Percentiles rank a stretch among this genome's conserved stretches.
Conservation (phyloP, 306 rosid genomes). For the Mimosa pudica region DNA sequence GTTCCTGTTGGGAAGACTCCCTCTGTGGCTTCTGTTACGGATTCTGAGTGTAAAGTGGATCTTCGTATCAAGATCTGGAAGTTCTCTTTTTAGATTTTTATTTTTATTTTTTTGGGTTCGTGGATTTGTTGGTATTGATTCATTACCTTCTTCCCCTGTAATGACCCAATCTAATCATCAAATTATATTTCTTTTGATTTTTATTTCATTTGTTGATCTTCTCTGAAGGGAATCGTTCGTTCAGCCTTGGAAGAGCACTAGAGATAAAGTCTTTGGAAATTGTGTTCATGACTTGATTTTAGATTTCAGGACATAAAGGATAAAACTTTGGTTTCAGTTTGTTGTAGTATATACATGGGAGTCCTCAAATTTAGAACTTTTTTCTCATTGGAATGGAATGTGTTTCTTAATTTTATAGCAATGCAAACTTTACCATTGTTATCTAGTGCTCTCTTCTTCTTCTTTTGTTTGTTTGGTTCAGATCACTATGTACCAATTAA, state of each 20-base stretch:
- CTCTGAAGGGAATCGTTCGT: neutral
- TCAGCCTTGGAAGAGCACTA: constrained; percentile 14
- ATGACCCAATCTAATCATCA: constrained; percentile 48
- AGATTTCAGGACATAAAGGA: constrained; percentile 21
- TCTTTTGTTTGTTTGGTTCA: neutral
- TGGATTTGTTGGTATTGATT: constrained; percentile 1
- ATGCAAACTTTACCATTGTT: constrained; percentile 38
- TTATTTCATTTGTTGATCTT: constrained; percentile 6
- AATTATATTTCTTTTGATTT: neutral
- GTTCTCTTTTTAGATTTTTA: constrained; percentile 55
- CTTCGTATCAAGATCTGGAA: constrained; percentile 99
- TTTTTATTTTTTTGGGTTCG: neutral
- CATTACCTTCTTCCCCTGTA: constrained; percentile 2
- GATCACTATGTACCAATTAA: constrained; percentile 2
- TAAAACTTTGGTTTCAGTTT: constrained; percentile 29
- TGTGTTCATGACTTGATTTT: constrained; percentile 31
- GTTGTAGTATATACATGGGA: constrained; percentile 38
- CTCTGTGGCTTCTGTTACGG: constrained; percentile 68
- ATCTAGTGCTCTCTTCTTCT: neutral
- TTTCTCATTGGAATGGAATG: constrained; percentile 32
- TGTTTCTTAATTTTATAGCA: constrained; percentile 33
- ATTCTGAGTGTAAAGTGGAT: constrained; percentile 84
- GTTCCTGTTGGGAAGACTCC: constrained; percentile 83
- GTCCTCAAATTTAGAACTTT: constrained; percentile 22
- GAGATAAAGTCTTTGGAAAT: neutral